Evolutionary conservation across 805 yeast species (phyloP).

Genomic region (Yamadazyma olivae): DNA sequence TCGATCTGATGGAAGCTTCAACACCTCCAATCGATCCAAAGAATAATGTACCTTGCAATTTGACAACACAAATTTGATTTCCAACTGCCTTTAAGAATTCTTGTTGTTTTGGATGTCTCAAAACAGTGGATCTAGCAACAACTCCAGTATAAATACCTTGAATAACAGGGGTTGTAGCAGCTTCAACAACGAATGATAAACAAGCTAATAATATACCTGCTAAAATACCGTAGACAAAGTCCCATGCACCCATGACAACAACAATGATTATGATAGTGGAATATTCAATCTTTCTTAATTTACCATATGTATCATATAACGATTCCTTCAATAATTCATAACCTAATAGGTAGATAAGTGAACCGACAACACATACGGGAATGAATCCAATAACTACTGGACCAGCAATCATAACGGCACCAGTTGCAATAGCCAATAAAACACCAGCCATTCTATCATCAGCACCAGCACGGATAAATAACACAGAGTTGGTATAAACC

Average conservation of each 20-base stretch:
- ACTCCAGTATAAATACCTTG: slow-evolving; percentile 81
- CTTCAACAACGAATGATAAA: slow-evolving; percentile 90
- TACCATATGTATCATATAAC: slow-evolving; percentile 76
- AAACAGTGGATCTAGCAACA: slow-evolving; percentile 87
- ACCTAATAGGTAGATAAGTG: slow-evolving; percentile 85
- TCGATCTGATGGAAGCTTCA: slow-evolving; percentile 66
- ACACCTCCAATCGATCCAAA: slow-evolving; percentile 95
- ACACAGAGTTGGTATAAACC: slow-evolving; percentile 89
- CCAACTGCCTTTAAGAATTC: slow-evolving; percentile 84
- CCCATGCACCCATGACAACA: slow-evolving; percentile 93
- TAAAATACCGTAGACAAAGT: slow-evolving; percentile 88
- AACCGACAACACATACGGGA: slow-evolving; percentile 95
- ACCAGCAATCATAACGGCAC: slow-evolving; percentile 78
- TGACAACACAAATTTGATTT: slow-evolving; percentile 82
- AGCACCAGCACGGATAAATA: slow-evolving; percentile 93
- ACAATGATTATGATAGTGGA: slow-evolving; percentile 81
- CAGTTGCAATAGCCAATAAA: slow-evolving; percentile 81
- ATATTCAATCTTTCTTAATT: slow-evolving; percentile 75
- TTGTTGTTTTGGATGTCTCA: slow-evolving; percentile 86
- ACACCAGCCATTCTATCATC: slow-evolving; percentile 86
- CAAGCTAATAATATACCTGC: slow-evolving; percentile 91
- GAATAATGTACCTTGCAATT: slow-evolving; percentile 83
- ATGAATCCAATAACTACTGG: slow-evolving; percentile 91
- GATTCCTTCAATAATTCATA: slow-evolving; percentile 89
- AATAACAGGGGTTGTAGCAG: slow-evolving; percentile 79